Evolutionary conservation across 371 early-diverging fungal genomes (phyloP).

Genomic region (Cladochytrium tenue): DNA sequence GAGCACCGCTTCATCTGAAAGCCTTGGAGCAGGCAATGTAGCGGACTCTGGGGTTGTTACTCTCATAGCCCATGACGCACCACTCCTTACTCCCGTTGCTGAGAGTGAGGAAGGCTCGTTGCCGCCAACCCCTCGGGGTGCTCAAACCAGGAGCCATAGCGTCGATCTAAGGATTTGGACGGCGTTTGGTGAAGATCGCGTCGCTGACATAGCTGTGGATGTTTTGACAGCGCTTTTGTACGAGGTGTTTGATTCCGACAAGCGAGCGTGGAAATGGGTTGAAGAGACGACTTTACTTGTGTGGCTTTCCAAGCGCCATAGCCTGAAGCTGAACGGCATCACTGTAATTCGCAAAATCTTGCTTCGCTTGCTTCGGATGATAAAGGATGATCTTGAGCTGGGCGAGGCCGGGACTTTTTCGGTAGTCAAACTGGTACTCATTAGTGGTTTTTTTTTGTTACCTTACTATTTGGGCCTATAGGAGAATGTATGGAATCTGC

Average conservation of each 20-base stretch:
- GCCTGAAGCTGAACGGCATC: constrained; percentile 13
- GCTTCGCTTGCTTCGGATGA: constrained; percentile 13
- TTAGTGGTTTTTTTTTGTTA: too few relatives aligned
- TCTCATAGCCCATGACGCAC: neutral
- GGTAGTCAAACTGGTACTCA: constrained; percentile 29
- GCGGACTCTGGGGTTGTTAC: neutral
- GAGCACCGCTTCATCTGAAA: neutral
- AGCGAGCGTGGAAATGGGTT: constrained; percentile 28
- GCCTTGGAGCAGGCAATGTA: neutral
- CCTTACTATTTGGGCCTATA: too few relatives aligned
- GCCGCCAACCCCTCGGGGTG: neutral
- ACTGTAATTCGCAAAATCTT: constrained; percentile 31
- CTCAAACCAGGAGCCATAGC: neutral
- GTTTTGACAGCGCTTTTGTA: constrained; percentile 3
- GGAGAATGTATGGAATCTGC: constrained; percentile 39
- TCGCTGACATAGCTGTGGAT: constrained; percentile 1
- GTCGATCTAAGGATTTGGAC: neutral
- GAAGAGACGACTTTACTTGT: constrained; percentile 35
- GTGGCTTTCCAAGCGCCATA: constrained; percentile 18
- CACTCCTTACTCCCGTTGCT: too few relatives aligned
- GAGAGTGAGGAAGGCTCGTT: neutral
- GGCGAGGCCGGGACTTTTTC: constrained; percentile 31
- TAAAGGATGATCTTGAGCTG: constrained; percentile 25
- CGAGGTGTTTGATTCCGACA: constrained; percentile 38
- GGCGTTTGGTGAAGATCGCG: neutral